A percentile compares a stretch with the other conserved stretches of the same genome.
These are phyloP conservation scores for Linanthus parryae DNA, from an alignment of 148 eudicot genomes.

Conservation along the genomic window DNA sequence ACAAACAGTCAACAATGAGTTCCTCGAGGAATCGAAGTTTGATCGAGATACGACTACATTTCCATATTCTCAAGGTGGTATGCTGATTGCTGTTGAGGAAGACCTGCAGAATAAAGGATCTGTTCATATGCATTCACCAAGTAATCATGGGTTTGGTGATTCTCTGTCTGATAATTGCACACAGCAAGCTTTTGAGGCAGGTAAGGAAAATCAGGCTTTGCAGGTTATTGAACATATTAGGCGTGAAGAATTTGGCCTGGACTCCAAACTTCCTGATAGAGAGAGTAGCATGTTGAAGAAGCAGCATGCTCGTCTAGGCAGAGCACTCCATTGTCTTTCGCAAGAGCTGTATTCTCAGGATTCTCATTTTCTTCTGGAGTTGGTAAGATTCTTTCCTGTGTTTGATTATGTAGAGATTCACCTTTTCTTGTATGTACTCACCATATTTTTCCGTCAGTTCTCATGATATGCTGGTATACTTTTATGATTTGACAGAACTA, in stretches of 20 bases:
- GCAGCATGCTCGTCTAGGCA: constrained; percentile 94
- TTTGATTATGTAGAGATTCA: too few relatives aligned
- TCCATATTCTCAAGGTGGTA: constrained; percentile 16
- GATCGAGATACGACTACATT: constrained; percentile 8
- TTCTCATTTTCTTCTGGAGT: constrained; percentile 93
- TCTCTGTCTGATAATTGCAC: constrained; percentile 4
- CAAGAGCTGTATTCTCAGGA: constrained; percentile 94
- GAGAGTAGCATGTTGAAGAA: constrained; percentile 65
- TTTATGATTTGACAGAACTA: too few relatives aligned
- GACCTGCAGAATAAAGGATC: constrained; percentile 15
- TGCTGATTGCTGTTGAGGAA: constrained; percentile 15
- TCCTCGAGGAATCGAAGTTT: constrained; percentile 5
- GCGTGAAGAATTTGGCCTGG: constrained; percentile 85
- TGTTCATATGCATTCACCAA: too few relatives aligned
- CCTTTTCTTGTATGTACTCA: too few relatives aligned
- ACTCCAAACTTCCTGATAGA: constrained; percentile 43
- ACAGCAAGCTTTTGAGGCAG: constrained; percentile 12
- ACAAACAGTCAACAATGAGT: constrained; percentile 19
- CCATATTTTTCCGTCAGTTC: too few relatives aligned
- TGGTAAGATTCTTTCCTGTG: constrained; percentile 70
- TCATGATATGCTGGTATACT: too few relatives aligned
- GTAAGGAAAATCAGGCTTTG: constrained; percentile 34
- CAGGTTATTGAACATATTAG: constrained; percentile 70
- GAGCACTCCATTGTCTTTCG: constrained; percentile 96
- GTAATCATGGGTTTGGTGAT: too few relatives aligned